Conservation (phyloP, 345 rosid species). For the Eucalyptus pauciflora region DNA sequence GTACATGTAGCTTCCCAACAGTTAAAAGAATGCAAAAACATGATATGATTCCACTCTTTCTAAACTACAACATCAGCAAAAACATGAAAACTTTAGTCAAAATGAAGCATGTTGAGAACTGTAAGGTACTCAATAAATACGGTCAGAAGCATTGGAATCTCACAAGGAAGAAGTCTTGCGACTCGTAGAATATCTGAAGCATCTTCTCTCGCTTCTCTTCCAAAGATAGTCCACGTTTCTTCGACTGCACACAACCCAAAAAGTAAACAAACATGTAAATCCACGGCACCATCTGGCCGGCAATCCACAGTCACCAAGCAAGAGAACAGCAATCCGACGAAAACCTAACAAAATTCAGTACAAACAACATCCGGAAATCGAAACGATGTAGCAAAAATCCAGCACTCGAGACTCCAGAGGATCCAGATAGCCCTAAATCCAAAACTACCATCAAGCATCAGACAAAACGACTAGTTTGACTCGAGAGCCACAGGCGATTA, state of each 20-base stretch:
- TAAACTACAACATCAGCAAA: background rate
- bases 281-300: background rate
- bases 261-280: background rate
- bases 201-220: conserved; percentile 94
- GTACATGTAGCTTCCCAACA: background rate
- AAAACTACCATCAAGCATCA: too few species aligned
- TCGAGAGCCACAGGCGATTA: too few species aligned
- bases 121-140: background rate
- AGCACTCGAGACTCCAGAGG: background rate
- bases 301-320: background rate
- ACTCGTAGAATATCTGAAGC: conserved; percentile 80
- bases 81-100: background rate
- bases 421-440: background rate
- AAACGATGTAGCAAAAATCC: background rate
- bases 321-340: background rate
- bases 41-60: background rate
- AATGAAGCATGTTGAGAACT: background rate
- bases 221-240: conserved; percentile 88
- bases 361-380: background rate
- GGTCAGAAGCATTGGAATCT: conserved; percentile 4
- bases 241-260: conserved; percentile 43
- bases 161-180: conserved; percentile 88
- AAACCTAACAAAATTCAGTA: background rate
- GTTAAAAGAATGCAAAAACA: background rate
- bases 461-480: too few species aligned